Evolutionary conservation across 306 rosid genomes (phyloP).

Genomic region (Purshia tridentata): DNA sequence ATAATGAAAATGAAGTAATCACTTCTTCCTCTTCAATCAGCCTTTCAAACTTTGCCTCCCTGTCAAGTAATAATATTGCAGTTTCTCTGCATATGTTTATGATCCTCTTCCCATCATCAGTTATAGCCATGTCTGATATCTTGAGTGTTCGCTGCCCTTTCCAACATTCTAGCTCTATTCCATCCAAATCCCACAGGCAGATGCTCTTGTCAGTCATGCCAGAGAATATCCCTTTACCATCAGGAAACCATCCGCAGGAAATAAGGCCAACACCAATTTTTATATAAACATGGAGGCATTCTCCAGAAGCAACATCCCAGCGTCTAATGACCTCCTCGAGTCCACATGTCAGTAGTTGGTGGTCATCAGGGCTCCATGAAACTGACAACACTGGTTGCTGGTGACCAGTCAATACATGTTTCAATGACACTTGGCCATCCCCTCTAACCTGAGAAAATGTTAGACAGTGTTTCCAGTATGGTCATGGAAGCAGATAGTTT

Average conservation of each 20-base stretch:
- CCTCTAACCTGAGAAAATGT: constrained; percentile 41
- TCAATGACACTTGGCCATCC: constrained; percentile 39
- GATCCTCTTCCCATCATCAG: constrained; percentile 44
- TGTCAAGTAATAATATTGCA: constrained; percentile 42
- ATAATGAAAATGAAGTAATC: constrained; percentile 60
- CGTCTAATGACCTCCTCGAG: constrained; percentile 60
- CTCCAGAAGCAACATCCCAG: constrained; percentile 63
- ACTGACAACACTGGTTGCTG: constrained; percentile 55
- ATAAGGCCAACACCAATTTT: constrained; percentile 47
- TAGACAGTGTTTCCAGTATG: too few relatives aligned
- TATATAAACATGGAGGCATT: constrained; percentile 56
- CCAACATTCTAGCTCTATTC: constrained; percentile 64
- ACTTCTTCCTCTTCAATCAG: constrained; percentile 54
- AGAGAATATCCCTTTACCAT: constrained; percentile 56
- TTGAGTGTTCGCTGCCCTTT: constrained; percentile 52
- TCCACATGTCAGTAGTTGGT: constrained; percentile 65
- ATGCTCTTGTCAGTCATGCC: constrained; percentile 62
- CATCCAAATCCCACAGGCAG: constrained; percentile 65
- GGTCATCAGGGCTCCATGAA: constrained; percentile 70
- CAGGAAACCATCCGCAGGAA: constrained; percentile 66
- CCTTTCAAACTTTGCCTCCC: constrained; percentile 55
- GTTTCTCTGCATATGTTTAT: constrained; percentile 54
- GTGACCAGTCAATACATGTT: constrained; percentile 63
- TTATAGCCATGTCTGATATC: constrained; percentile 60
- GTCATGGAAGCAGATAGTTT: too few relatives aligned